Evolutionary conservation across 495 filamentous ascomycete genomes (phyloP), one percentile per base, ranked within the genome.

Genomic region (Daldinia decipiens): DNA sequence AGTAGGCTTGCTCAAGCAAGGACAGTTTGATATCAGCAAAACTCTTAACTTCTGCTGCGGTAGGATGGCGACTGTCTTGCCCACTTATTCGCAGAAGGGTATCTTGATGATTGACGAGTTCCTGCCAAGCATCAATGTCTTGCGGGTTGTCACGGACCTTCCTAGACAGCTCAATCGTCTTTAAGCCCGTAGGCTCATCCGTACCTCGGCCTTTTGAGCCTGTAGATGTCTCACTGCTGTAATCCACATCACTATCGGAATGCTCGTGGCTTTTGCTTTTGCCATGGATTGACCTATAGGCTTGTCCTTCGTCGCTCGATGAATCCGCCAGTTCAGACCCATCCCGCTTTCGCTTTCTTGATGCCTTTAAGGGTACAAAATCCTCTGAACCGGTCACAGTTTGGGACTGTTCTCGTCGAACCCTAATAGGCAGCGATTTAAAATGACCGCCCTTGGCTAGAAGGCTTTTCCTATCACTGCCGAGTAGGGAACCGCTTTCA

Each of bases 1-100:
- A 78, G 5, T 98, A 77, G 4, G 94, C 93, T 62, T 93, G 89
- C 56, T 92, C 87, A 70, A 93, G 93, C n/a, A 97, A 86, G 0
- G 89, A 90, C 2, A 97, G 68, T 67, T 91, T 94, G 38, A 97
- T 86, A 67, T 92, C 92, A 19, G 93, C 90, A 26, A 91, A 85
- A 58, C 88, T 90, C 60, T 82, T 84, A 26, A 77, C 80, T 67
- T 97, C 92, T 3, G 89, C 88, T 45, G 79, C 76, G 0, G 87
- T 90, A 9, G 86, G 76, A 21, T 81, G 75, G 45, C 79, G 78
- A 17, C 67, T 74, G 26, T 78, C 81, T 78, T 64, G 68, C 63
- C 72, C 75, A 67, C 76, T 70, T 71, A 72, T 32, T n/a, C 62
- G 71, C 13, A 95, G 79, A 47, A 94, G 79, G 26, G 60, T 67